Percentiles rank a stretch among this genome's conserved stretches.
phyloP scores from a whole-genome alignment of 768 basidiomycete genomes.

The Infundibulicybe gibba region DNA sequence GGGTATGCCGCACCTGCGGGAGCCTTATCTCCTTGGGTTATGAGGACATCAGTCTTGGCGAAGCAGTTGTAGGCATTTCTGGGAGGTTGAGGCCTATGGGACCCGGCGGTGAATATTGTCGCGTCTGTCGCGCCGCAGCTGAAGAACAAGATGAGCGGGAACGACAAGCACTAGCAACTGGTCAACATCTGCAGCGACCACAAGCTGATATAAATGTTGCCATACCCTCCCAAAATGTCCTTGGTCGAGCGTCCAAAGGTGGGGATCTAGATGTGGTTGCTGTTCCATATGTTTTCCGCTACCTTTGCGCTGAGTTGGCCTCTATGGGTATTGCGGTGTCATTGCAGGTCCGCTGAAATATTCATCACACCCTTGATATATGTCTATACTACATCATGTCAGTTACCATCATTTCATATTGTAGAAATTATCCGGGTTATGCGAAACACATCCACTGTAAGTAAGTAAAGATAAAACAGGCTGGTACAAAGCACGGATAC shows the following conservation, averaged over 20 bases:
- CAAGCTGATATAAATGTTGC: conserved; percentile 58
- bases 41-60: conserved; percentile 79
- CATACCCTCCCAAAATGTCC: conserved; percentile 64
- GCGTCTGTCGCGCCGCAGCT: conserved; percentile 79
- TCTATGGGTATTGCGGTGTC: conserved; percentile 96
- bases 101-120: conserved; percentile 90
- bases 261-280: conserved; percentile 93
- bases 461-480: too few relatives aligned
- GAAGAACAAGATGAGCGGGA: conserved; percentile 62
- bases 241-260: conserved; percentile 58
- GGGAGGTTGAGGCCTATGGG: conserved; percentile 56
- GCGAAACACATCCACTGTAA: too few relatives aligned
- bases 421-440: too few relatives aligned
- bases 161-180: conserved; percentile 56
- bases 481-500: too few relatives aligned
- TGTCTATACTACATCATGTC: neutral
- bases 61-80: conserved; percentile 47
- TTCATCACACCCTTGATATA: conserved; percentile 1
- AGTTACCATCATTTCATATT: neutral
- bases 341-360: conserved; percentile 60
- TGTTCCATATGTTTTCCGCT: conserved; percentile 92
- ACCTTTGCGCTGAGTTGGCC: conserved; percentile 94
- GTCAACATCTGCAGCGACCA: conserved; percentile 39
- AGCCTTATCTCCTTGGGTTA: conserved; percentile 95
- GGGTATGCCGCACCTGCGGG: conserved; percentile 97